Conservation (phyloP, 768 basidiomycete species). For the Chalciporus chontae region DNA sequence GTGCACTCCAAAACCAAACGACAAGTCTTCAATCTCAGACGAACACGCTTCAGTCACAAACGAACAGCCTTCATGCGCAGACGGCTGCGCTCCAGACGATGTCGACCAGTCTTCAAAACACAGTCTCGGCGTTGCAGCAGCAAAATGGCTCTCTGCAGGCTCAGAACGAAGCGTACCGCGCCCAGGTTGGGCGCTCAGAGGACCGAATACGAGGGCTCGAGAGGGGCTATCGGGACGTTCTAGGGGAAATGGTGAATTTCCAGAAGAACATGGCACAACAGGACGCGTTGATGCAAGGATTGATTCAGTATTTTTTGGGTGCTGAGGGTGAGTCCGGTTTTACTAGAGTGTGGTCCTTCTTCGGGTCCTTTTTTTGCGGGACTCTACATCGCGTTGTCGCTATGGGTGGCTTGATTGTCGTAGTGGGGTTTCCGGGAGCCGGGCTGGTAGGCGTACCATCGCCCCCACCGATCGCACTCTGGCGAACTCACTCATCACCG, state of each 20-base stretch:
- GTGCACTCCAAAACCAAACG: slow-evolving; percentile 28
- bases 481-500: too few relatives aligned
- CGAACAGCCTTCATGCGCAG: slow-evolving; percentile 34
- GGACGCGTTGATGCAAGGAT: slow-evolving; percentile 76
- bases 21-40: slow-evolving; percentile 26
- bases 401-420: neutral
- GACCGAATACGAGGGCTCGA: slow-evolving; percentile 56
- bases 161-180: slow-evolving; percentile 31
- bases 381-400: too few relatives aligned
- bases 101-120: slow-evolving; percentile 25
- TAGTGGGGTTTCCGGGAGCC: too few relatives aligned
- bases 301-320: slow-evolving; percentile 79
- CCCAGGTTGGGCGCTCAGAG: slow-evolving; percentile 37
- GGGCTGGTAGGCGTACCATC: too few relatives aligned
- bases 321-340: slow-evolving; percentile 52
- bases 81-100: slow-evolving; percentile 30
- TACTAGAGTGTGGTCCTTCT: slow-evolving; percentile 1
- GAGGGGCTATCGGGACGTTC: slow-evolving; percentile 62
- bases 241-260: slow-evolving; percentile 69
- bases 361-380: neutral
- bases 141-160: slow-evolving; percentile 25
- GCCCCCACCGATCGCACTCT: too few relatives aligned
- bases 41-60: slow-evolving; percentile 27
- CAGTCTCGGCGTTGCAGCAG: slow-evolving; percentile 27
- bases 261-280: slow-evolving; percentile 78